Conservation (phyloP, 495 filamentous ascomycete genomes). For the Penicillium mononematosum region DNA sequence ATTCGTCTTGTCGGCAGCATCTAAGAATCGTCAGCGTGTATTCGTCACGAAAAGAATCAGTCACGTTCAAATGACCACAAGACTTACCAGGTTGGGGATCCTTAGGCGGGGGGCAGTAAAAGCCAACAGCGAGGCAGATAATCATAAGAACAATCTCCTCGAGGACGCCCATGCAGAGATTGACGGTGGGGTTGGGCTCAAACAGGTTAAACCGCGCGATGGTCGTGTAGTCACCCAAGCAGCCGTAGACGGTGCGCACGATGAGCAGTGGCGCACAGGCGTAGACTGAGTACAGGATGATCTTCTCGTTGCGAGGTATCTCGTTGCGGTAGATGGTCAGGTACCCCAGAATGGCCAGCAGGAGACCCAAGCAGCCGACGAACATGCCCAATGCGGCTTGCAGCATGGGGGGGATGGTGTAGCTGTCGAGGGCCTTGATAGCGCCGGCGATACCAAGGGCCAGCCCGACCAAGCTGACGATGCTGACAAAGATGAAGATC, state of each 20-base stretch:
- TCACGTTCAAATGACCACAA: too few species aligned
- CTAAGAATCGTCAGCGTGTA: too few species aligned
- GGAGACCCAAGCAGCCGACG: slow-evolving; percentile 14
- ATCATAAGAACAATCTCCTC: slow-evolving; percentile 18
- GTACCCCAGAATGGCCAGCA: slow-evolving; percentile 10
- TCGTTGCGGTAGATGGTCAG: slow-evolving; percentile 11
- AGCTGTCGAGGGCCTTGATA: slow-evolving; percentile 11
- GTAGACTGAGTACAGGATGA: slow-evolving; percentile 9
- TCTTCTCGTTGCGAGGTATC: slow-evolving; percentile 12
- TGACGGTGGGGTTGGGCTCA: slow-evolving; percentile 11
- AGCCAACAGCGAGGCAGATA: slow-evolving; percentile 14
- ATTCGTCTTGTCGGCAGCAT: too few species aligned
- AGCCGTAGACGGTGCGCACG: slow-evolving; percentile 10
- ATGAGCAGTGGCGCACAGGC: slow-evolving; percentile 10
- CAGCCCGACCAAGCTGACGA: slow-evolving; percentile 12
- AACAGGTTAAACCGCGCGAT: slow-evolving; percentile 8
- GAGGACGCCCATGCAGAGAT: slow-evolving; percentile 16
- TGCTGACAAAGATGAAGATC: slow-evolving; percentile 7
- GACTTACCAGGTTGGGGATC: too few species aligned
- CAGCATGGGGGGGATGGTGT: slow-evolving; percentile 5
- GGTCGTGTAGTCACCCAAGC: slow-evolving; percentile 12
- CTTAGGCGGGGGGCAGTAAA: slow-evolving; percentile 4
- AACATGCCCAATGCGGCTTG: slow-evolving; percentile 15
- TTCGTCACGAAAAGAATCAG: too few species aligned
- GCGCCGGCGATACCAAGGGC: slow-evolving; percentile 12